Conservation (phyloP, 179 eudicot genomes). For the Beta corolliflora region DNA sequence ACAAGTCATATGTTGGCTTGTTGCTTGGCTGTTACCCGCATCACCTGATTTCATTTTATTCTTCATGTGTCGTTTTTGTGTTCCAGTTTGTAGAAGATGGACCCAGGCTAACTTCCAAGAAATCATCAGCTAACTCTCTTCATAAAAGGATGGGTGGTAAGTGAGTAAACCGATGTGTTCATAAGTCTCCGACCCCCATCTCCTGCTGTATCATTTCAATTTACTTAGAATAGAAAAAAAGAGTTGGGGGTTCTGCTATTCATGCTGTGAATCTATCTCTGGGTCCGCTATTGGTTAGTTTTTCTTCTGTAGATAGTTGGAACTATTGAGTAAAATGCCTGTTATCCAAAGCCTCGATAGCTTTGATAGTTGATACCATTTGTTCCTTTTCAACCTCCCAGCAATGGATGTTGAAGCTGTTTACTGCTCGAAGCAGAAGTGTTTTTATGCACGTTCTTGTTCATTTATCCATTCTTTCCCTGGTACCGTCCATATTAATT, state of each 20-base stretch:
- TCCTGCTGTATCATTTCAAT: slow-evolving; percentile 28
- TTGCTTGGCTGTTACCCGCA: neutral
- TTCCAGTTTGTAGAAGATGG: slow-evolving; percentile 34
- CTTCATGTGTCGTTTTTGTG: slow-evolving; percentile 12
- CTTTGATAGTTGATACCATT: neutral
- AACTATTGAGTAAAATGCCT: slow-evolving; percentile 27
- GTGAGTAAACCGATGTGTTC: slow-evolving; percentile 42
- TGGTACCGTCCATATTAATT: neutral
- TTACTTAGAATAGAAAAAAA: slow-evolving; percentile 13
- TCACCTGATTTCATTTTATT: neutral
- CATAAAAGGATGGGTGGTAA: slow-evolving; percentile 45
- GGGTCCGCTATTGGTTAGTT: slow-evolving; percentile 18
- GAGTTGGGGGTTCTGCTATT: slow-evolving; percentile 24
- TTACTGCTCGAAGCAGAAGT: neutral
- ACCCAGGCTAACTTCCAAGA: slow-evolving; percentile 31
- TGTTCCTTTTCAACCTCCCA: slow-evolving; percentile 24
- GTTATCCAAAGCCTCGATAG: slow-evolving; percentile 12
- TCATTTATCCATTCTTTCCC: neutral
- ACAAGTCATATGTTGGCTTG: neutral
- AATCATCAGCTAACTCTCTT: slow-evolving; percentile 33
- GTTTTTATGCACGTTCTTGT: neutral
- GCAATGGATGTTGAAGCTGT: slow-evolving; percentile 26
- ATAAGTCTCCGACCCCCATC: slow-evolving; percentile 44
- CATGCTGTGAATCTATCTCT: slow-evolving; percentile 20
- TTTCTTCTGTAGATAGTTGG: slow-evolving; percentile 33